A percentile compares a stretch with the other conserved stretches of the same genome.
These are phyloP conservation scores for Pyronema domesticum DNA, from an alignment of 495 filamentous ascomycete genomes.

Conservation along the genomic window DNA sequence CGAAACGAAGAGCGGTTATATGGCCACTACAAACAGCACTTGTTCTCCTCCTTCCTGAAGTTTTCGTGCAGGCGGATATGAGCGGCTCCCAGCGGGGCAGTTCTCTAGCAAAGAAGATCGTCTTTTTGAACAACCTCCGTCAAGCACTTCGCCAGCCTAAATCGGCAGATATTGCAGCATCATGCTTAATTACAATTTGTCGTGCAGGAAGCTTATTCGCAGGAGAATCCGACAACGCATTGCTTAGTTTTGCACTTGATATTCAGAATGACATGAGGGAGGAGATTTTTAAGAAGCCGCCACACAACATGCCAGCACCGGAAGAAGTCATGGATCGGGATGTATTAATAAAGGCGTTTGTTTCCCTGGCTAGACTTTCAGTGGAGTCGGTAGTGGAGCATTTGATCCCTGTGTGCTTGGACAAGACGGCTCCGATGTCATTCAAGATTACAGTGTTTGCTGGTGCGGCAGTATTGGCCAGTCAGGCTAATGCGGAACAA, in stretches of 20 bases:
- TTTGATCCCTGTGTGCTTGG: conserved; percentile 36
- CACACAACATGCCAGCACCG: conserved; percentile 24
- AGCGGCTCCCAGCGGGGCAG: conserved; percentile 34
- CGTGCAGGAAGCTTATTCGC: conserved; percentile 42
- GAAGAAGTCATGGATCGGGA: conserved; percentile 34
- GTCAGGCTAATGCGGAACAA: conserved; percentile 28
- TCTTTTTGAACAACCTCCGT: conserved; percentile 41
- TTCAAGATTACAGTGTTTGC: conserved; percentile 45
- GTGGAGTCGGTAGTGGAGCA: conserved; percentile 38
- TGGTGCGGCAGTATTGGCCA: conserved; percentile 21
- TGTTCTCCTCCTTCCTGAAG: conserved; percentile 42
- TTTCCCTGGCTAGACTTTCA: conserved; percentile 40
- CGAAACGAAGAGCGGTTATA: conserved; percentile 34
- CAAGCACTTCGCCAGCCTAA: conserved; percentile 35
- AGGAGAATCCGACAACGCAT: conserved; percentile 39
- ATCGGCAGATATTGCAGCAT: conserved; percentile 41
- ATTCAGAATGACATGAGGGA: conserved; percentile 47
- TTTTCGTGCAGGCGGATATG: conserved; percentile 46
- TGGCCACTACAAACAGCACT: conserved; percentile 44
- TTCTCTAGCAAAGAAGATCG: conserved; percentile 42
- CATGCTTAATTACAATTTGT: conserved; percentile 41
- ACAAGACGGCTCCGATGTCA: conserved; percentile 35
- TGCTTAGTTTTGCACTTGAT: conserved; percentile 46
- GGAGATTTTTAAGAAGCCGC: conserved; percentile 40
- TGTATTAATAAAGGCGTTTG: conserved; percentile 46